Evolutionary conservation across 768 basidiomycete genomes (phyloP).

Genomic region (Pulveroboletus ravenelii): DNA sequence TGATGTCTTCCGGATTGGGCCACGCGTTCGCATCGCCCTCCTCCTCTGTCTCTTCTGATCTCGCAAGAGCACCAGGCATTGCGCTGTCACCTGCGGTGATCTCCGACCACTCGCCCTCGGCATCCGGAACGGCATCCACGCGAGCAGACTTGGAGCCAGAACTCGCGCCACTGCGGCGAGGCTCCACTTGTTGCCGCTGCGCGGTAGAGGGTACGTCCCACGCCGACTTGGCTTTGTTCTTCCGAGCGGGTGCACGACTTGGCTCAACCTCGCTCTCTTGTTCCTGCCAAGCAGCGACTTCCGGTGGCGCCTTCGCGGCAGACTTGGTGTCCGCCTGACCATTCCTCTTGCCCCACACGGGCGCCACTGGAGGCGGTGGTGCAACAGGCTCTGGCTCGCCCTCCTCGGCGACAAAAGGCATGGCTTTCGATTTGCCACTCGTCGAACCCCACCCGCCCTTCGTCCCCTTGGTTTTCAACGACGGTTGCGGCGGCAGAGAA

Average conservation of each 20-base stretch:
- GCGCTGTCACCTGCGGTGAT: background rate
- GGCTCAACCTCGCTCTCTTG: slow-evolving; percentile 14
- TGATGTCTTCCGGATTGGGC: slow-evolving; percentile 22
- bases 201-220: slow-evolving; percentile 9
- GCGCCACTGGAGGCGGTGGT: background rate
- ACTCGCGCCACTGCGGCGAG: slow-evolving; percentile 4
- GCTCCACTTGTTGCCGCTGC: background rate
- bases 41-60: slow-evolving; percentile 13
- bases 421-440: slow-evolving; percentile 20
- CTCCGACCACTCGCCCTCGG: slow-evolving; percentile 8
- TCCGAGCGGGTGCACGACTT: background rate
- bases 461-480: slow-evolving; percentile 10
- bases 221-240: slow-evolving; percentile 17
- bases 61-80: slow-evolving; percentile 9
- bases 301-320: slow-evolving; percentile 15
- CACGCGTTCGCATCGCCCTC: slow-evolving; percentile 19
- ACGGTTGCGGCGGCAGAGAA: slow-evolving; percentile 7
- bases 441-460: slow-evolving; percentile 22
- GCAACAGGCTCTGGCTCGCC: slow-evolving; percentile 7
- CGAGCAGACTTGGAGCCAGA: slow-evolving; percentile 10
- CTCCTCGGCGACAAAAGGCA: slow-evolving; percentile 7
- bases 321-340: slow-evolving; percentile 1
- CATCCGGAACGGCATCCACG: slow-evolving; percentile 13
- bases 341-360: slow-evolving; percentile 15
- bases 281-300: slow-evolving; percentile 16